Evolutionary conservation across 2,329 filamentous ascomycete genomes (phyloP).

Genomic region (Aspergillus cejpii): DNA sequence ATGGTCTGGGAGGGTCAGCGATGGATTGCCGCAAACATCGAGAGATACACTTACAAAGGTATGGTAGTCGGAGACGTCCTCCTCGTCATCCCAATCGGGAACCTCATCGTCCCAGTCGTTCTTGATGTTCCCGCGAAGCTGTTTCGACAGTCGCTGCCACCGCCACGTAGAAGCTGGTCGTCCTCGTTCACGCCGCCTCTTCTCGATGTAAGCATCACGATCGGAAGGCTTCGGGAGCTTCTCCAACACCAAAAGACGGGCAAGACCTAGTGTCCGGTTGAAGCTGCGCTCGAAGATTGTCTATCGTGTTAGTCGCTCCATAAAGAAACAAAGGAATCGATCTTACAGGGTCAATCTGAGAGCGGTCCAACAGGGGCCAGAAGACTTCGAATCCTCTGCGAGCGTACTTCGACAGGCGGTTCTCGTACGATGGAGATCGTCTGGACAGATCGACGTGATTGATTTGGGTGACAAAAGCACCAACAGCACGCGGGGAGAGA

Average conservation of each 20-base stretch:
- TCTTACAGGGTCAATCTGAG: conserved; percentile 63
- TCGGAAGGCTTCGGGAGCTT: conserved; percentile 63
- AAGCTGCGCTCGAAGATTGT: conserved; percentile 84
- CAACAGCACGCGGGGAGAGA: conserved; percentile 66
- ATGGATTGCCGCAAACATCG: neutral
- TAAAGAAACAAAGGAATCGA: no score
- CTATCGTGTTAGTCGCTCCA: no score
- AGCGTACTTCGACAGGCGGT: conserved; percentile 76
- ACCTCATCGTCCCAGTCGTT: conserved; percentile 71
- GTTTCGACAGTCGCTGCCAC: conserved; percentile 31
- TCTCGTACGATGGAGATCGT: conserved; percentile 80
- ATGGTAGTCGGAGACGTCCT: conserved; percentile 73
- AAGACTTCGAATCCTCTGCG: conserved; percentile 78
- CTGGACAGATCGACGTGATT: conserved; percentile 74
- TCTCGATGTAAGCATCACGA: conserved; percentile 63
- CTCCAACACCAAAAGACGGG: conserved; percentile 72
- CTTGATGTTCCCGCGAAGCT: conserved; percentile 66
- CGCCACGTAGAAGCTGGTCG: conserved; percentile 47
- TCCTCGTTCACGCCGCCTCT: conserved; percentile 65
- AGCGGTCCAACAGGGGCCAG: conserved; percentile 67
- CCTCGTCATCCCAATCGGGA: conserved; percentile 71
- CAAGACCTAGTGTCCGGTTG: conserved; percentile 65
- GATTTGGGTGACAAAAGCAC: conserved; percentile 72
- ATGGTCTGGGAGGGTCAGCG: conserved; percentile 24
- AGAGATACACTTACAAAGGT: conserved; percentile 57